phyloP scores from a whole-genome alignment of 1,284 basidiomycete genomes.

The Termitomyces sp. region DNA sequence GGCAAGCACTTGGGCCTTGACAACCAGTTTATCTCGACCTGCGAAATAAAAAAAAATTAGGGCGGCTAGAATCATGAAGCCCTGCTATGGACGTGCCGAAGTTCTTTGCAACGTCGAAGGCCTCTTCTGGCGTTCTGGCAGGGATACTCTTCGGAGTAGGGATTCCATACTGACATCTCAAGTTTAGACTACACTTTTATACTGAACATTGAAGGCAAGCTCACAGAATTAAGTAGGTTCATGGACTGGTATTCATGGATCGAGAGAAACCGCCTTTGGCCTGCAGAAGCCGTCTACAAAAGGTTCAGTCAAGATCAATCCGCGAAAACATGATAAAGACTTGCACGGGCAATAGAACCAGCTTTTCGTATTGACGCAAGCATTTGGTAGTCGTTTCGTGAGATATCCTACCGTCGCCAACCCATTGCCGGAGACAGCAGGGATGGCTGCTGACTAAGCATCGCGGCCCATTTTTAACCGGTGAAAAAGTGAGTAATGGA shows the following conservation, averaged over 20 bases:
- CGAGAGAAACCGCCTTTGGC: conserved; percentile 90
- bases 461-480: neutral
- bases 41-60: conserved; percentile 7
- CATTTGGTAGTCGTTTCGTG: conserved; percentile 37
- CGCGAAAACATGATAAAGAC: conserved; percentile 22
- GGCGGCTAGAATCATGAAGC: conserved; percentile 1
- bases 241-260: conserved; percentile 99
- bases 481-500: conserved; percentile 1
- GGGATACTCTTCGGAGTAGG: conserved; percentile 91
- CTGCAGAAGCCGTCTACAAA: conserved; percentile 56
- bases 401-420: neutral
- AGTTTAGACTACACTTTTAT: conserved; percentile 1
- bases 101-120: conserved; percentile 81
- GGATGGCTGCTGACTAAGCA: conserved; percentile 35
- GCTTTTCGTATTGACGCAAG: conserved; percentile 59
- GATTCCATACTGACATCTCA: conserved; percentile 78
- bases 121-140: conserved; percentile 88
- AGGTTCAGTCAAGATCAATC: conserved; percentile 9
- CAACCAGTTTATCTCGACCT: conserved; percentile 77
- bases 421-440: conserved; percentile 9
- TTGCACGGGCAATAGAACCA: conserved; percentile 55
- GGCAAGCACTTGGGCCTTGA: conserved; percentile 98
- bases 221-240: conserved; percentile 87
- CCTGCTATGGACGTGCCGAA: conserved; percentile 55
- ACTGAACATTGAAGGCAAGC: conserved; percentile 15